Evolutionary conservation across 345 rosid genomes (phyloP).

Genomic region (Microthlaspi erraticum): DNA sequence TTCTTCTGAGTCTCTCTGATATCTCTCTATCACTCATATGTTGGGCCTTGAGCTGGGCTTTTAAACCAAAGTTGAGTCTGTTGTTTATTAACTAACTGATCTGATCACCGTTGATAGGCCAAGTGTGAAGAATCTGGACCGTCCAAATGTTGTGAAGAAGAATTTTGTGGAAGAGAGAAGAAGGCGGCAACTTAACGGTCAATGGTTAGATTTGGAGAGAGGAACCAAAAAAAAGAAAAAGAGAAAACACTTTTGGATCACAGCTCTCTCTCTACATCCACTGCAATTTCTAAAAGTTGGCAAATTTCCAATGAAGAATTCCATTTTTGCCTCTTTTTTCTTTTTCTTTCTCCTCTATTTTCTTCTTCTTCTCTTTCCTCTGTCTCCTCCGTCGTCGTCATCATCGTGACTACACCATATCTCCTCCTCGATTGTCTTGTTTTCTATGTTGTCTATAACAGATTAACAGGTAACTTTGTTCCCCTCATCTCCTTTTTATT

Average conservation of each 20-base stretch:
- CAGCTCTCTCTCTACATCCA: slow-evolving; percentile 40
- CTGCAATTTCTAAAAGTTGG: slow-evolving; percentile 27
- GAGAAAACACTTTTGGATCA: slow-evolving; percentile 32
- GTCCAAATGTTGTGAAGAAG: slow-evolving; percentile 8
- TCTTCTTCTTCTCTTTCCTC: slow-evolving; percentile 26
- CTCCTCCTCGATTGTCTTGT: slow-evolving; percentile 21
- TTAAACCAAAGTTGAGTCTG: background rate
- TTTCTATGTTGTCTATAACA: slow-evolving; percentile 21
- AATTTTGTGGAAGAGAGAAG: slow-evolving; percentile 44
- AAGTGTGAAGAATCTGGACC: slow-evolving; percentile 27
- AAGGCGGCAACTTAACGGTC: slow-evolving; percentile 57
- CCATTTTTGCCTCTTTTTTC: slow-evolving; percentile 39
- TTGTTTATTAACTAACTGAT: background rate
- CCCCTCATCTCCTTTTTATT: background rate
- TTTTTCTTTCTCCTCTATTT: slow-evolving; percentile 20
- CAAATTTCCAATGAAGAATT: slow-evolving; percentile 42
- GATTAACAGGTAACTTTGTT: slow-evolving; percentile 30
- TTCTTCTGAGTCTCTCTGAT: slow-evolving; percentile 32
- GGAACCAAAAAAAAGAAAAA: slow-evolving; percentile 1
- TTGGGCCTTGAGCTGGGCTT: slow-evolving; percentile 39
- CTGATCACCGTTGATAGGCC: slow-evolving; percentile 17
- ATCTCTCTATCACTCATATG: background rate
- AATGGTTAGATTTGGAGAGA: slow-evolving; percentile 25
- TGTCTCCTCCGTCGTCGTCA: slow-evolving; percentile 22
- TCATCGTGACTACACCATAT: slow-evolving; percentile 11